Percentiles rank a stretch among this genome's conserved stretches.
These are phyloP conservation scores for Alternaria alternata DNA, from an alignment of 2,329 filamentous ascomycete species.

Conservation along the genomic window DNA sequence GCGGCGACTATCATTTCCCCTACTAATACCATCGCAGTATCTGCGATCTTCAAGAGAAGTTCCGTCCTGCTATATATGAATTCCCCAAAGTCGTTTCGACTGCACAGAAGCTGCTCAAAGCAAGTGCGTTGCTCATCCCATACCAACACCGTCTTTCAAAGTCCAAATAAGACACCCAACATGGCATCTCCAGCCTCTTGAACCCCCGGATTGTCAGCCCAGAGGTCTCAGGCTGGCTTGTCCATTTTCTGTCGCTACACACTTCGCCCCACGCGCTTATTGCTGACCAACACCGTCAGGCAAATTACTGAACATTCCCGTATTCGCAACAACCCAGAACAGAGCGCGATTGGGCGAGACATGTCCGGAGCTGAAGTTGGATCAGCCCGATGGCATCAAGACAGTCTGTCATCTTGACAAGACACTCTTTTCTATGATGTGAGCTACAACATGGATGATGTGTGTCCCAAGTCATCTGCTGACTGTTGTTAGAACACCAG, in stretches of 20 bases:
- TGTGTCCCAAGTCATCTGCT: not conserved
- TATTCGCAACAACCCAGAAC: constrained; percentile 88
- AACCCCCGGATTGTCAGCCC: not conserved
- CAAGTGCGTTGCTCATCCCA: constrained; percentile 45
- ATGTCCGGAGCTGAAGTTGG: constrained; percentile 72
- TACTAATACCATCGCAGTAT: constrained; percentile 65
- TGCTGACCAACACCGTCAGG: constrained; percentile 38
- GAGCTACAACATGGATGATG: constrained; percentile 1
- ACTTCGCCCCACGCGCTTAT: not conserved
- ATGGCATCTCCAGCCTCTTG: not conserved
- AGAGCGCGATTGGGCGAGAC: constrained; percentile 79
- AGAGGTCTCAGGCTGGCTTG: not conserved
- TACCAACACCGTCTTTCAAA: not conserved
- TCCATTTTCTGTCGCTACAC: constrained; percentile 7
- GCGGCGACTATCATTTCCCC: not conserved
- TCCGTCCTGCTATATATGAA: constrained; percentile 81
- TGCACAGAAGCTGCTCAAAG: constrained; percentile 61
- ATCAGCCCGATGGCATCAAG: constrained; percentile 59
- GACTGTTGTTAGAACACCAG: constrained; percentile 60
- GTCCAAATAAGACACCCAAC: not conserved
- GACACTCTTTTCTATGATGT: constrained; percentile 86
- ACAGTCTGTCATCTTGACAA: constrained; percentile 77
- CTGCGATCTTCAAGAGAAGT: constrained; percentile 95
- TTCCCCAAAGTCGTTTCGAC: constrained; percentile 75
- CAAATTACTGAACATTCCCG: constrained; percentile 73